phyloP scores from a whole-genome alignment of 2,329 filamentous ascomycete genomes.

The Hymenoscyphus fructigenus region DNA sequence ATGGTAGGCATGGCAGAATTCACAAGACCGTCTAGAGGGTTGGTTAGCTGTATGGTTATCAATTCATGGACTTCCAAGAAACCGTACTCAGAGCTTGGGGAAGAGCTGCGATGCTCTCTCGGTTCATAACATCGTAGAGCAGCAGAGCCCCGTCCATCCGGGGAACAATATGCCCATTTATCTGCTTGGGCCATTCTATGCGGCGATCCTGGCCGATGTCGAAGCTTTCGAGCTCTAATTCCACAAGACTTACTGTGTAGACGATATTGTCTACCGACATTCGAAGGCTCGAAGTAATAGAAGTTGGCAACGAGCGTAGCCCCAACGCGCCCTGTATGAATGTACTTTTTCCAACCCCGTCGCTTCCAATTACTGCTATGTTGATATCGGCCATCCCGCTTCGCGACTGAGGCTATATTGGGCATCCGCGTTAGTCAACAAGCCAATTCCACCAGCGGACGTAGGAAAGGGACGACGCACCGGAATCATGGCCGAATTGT shows the following conservation, averaged over 20 bases:
- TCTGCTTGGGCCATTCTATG: constrained; percentile 66
- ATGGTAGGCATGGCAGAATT: constrained; percentile 73
- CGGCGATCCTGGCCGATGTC: constrained; percentile 57
- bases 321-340: constrained; percentile 65
- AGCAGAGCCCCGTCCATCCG: constrained; percentile 80
- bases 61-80: constrained; percentile 16
- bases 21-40: constrained; percentile 64
- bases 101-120: constrained; percentile 71
- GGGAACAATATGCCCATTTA: constrained; percentile 69
- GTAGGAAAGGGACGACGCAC: constrained; percentile 22
- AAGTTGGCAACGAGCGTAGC: constrained; percentile 51
- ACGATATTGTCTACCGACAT: constrained; percentile 58
- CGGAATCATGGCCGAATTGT: constrained; percentile 28
- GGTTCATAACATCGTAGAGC: constrained; percentile 83
- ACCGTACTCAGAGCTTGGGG: constrained; percentile 76
- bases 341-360: constrained; percentile 66
- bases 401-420: constrained; percentile 32
- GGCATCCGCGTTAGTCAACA: constrained; percentile 18
- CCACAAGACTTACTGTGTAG: constrained; percentile 61
- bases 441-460: neutral
- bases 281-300: constrained; percentile 55
- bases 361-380: constrained; percentile 65
- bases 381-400: constrained; percentile 52
- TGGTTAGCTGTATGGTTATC: constrained; percentile 15
- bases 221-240: constrained; percentile 65